Base-by-base conservation (phyloP, 495 filamentous ascomycete species). In the Neurospora sp. region DNA sequence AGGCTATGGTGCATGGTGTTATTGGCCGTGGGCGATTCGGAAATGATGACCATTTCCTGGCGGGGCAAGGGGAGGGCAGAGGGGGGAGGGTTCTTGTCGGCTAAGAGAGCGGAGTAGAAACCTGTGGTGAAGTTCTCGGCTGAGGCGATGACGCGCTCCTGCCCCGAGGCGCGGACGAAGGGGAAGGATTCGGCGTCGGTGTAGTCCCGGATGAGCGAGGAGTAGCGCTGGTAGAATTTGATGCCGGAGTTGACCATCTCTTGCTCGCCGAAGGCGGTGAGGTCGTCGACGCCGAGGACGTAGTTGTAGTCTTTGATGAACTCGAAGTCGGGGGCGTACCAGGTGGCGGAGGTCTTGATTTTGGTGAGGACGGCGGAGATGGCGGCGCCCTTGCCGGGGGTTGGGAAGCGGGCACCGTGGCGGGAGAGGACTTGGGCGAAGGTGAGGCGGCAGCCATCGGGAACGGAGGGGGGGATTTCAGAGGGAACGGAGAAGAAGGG, bases 351-450 rank as follows among this genome's bases (percentile, higher is more conserved):
- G 12, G 77, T 74, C 35, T 94, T 89, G 75, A 97, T 90, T 10
- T 82, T 83, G 18, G 85, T 75, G 69, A 96, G 84, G 27, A 89
- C 83, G 37, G 77, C 76, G 38, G 78, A 81, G 80, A 94, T 94
- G 16, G 75, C 75, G 11, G 76, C 72, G 12, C 88, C 85, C 83
- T 93, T 94, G 44, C 81, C 80, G 4, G 78, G 74, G 0, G 93
- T 96, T 11, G 94, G 94, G 78, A 91, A 90, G 73, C 94, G 86
- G 16, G 92, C 92, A n/a, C 93, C 94, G 81, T 97, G 94, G 16
- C 94, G 88, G 10, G 92, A 92, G 71, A 97, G 86, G 18, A 94
- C 80, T 76, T 94, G 92, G 11, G 87, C 93, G 79, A 96, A 94
- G 42, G 89, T 93, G 74, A 95, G 78, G 66, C 87, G 80, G 83